Conservation (phyloP, 73 alveolate species). For the Paramecium pentaurelia region DNA sequence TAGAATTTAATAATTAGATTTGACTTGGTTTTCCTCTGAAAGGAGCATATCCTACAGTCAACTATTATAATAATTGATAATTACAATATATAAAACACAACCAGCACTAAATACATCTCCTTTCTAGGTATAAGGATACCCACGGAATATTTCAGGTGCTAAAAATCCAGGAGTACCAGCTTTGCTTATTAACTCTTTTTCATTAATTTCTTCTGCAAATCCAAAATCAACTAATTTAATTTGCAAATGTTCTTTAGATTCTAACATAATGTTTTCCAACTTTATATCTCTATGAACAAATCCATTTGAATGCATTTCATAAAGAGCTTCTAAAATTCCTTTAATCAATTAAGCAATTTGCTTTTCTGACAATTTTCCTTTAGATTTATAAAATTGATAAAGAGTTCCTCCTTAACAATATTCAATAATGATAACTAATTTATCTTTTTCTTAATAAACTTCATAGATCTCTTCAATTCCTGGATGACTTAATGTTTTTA, state of each 20-base stretch:
- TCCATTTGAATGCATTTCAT: conserved; percentile 8
- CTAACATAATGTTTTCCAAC: conserved; percentile 56
- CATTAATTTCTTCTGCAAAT: conserved; percentile 57
- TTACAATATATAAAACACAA: conserved; percentile 29
- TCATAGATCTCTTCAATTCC: conserved; percentile 85
- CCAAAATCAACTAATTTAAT: conserved; percentile 63
- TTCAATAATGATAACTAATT: conserved; percentile 90
- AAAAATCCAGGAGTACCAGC: conserved; percentile 62
- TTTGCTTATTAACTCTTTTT: conserved; percentile 14
- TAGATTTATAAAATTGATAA: neutral
- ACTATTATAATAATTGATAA: neutral
- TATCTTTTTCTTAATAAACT: conserved; percentile 83
- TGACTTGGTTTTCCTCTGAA: neutral
- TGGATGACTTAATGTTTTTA: conserved; percentile 88
- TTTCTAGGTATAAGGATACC: conserved; percentile 43
- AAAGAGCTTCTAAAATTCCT: neutral
- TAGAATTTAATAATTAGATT: neutral
- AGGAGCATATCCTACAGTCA: conserved; percentile 25
- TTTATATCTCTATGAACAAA: conserved; percentile 61
- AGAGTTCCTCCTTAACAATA: conserved; percentile 31
- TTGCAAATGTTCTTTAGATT: neutral
- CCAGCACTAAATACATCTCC: conserved; percentile 66
- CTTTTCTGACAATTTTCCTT: neutral
- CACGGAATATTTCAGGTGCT: conserved; percentile 55
- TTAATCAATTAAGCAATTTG: neutral